phyloP scores from a whole-genome alignment of 164 flowering plant species.

The Aristolochia fimbriata region DNA sequence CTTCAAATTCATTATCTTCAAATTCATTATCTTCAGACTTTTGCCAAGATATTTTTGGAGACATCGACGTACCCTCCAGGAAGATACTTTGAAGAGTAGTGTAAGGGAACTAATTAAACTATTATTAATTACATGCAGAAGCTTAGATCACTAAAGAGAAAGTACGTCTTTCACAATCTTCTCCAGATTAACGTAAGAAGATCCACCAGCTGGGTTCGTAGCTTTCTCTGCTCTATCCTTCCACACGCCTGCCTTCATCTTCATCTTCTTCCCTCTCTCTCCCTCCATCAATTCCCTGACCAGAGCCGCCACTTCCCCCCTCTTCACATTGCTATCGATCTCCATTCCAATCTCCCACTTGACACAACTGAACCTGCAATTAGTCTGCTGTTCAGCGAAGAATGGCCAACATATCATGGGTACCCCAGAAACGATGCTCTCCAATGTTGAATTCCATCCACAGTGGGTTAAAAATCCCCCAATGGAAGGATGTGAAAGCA shows the following conservation, averaged over 20 bases:
- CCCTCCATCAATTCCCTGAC: slow-evolving; percentile 13
- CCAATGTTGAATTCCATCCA: slow-evolving; percentile 14
- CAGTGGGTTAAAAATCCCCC: slow-evolving; percentile 13
- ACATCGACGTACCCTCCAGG: too few species aligned
- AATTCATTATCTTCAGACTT: too few species aligned
- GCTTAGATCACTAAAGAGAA: neutral
- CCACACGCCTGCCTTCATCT: slow-evolving; percentile 4
- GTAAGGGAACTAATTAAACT: too few species aligned
- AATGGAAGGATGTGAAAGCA: slow-evolving; percentile 8
- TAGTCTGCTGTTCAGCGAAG: slow-evolving; percentile 12
- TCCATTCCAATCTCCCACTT: slow-evolving; percentile 16
- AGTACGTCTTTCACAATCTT: slow-evolving; percentile 7
- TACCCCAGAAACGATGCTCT: slow-evolving; percentile 9
- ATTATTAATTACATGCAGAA: too few species aligned
- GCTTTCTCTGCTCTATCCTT: slow-evolving; percentile 1
- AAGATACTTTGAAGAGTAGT: too few species aligned
- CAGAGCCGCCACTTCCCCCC: slow-evolving; percentile 5
- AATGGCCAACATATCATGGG: slow-evolving; percentile 16
- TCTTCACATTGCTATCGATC: slow-evolving; percentile 7
- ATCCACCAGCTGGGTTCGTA: neutral
- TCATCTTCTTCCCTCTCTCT: slow-evolving; percentile 11
- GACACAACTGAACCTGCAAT: slow-evolving; percentile 7
- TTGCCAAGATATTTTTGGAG: too few species aligned
- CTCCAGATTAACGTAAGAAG: slow-evolving; percentile 7
- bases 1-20: too few species aligned